Percentiles rank a stretch among this genome's conserved stretches.
Evolutionary conservation across 495 filamentous ascomycete species (phyloP).

Genomic region (Chaetomidium leptoderma): DNA sequence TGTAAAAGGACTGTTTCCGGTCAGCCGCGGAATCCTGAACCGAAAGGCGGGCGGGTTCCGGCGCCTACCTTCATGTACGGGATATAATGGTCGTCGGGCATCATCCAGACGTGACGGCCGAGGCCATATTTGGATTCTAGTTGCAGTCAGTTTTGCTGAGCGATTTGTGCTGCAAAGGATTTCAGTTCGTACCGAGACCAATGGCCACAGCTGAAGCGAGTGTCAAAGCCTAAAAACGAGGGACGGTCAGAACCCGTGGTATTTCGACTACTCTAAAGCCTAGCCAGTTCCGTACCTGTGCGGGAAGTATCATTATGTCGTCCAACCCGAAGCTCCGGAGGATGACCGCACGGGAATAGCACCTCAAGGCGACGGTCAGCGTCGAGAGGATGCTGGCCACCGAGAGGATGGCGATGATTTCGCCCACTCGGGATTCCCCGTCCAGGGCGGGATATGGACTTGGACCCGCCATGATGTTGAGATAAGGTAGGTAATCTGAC

Average conservation of each 20-base stretch:
- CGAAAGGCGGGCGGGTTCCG: neutral
- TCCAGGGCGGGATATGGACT: conserved; percentile 19
- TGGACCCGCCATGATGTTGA: conserved; percentile 10
- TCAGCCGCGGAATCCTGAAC: neutral
- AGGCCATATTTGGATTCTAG: conserved; percentile 28
- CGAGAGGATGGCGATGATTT: conserved; percentile 16
- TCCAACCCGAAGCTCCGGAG: conserved; percentile 17
- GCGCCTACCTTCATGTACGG: conserved; percentile 26
- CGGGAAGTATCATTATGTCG: conserved; percentile 18
- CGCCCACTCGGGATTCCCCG: conserved; percentile 14
- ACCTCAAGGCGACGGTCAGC: conserved; percentile 7
- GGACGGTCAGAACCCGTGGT: neutral
- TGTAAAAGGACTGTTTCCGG: conserved; percentile 32
- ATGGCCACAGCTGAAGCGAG: conserved; percentile 24
- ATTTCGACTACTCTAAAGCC: no score
- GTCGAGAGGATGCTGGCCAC: conserved; percentile 14
- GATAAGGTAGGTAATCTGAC: neutral
- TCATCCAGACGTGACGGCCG: conserved; percentile 34
- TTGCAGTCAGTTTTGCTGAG: neutral
- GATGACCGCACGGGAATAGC: conserved; percentile 17
- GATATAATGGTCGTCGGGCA: conserved; percentile 19
- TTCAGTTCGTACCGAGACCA: conserved; percentile 19
- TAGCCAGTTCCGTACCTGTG: conserved; percentile 6
- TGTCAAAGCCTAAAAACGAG: conserved; percentile 8
- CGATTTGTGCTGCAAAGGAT: no score